Percentiles rank a stretch among this genome's conserved stretches.
These are phyloP conservation scores for Chalciporus sp. DNA, from an alignment of 1,284 basidiomycete genomes.

Conservation along the genomic window DNA sequence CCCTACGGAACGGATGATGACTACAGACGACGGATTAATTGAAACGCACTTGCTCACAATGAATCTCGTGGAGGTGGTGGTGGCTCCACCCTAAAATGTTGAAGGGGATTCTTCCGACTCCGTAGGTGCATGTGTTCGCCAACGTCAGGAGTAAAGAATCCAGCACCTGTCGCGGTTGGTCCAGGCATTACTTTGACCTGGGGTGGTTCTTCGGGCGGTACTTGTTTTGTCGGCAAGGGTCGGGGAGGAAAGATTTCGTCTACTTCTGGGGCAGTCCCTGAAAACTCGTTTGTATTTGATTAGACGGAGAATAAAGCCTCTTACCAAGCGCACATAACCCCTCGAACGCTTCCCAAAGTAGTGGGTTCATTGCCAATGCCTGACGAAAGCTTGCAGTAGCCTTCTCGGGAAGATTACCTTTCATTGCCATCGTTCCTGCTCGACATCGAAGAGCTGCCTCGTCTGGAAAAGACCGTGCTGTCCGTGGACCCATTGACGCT, in stretches of 20 bases:
- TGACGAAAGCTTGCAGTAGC: slow-evolving; percentile 74
- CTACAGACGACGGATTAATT: slow-evolving; percentile 1
- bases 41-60: slow-evolving; percentile 47
- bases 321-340: slow-evolving; percentile 83
- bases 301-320: slow-evolving; percentile 26
- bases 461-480: slow-evolving; percentile 59
- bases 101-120: slow-evolving; percentile 52
- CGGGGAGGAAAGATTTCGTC: slow-evolving; percentile 73
- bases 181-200: slow-evolving; percentile 40
- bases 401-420: slow-evolving; percentile 73
- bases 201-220: slow-evolving; percentile 50
- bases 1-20: slow-evolving; percentile 39
- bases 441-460: slow-evolving; percentile 69
- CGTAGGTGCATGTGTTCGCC: slow-evolving; percentile 56
- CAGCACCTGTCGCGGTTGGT: slow-evolving; percentile 60
- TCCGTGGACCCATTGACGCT: slow-evolving; percentile 56
- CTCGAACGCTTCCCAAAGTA: slow-evolving; percentile 94
- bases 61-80: slow-evolving; percentile 58
- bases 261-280: slow-evolving; percentile 68
- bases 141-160: slow-evolving; percentile 79
- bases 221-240: slow-evolving; percentile 55
- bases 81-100: slow-evolving; percentile 57
- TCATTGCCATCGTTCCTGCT: slow-evolving; percentile 69
- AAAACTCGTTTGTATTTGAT: slow-evolving; percentile 18
- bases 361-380: slow-evolving; percentile 75